Conservation (phyloP, 768 basidiomycete genomes). For the Leccinum obscurum region DNA sequence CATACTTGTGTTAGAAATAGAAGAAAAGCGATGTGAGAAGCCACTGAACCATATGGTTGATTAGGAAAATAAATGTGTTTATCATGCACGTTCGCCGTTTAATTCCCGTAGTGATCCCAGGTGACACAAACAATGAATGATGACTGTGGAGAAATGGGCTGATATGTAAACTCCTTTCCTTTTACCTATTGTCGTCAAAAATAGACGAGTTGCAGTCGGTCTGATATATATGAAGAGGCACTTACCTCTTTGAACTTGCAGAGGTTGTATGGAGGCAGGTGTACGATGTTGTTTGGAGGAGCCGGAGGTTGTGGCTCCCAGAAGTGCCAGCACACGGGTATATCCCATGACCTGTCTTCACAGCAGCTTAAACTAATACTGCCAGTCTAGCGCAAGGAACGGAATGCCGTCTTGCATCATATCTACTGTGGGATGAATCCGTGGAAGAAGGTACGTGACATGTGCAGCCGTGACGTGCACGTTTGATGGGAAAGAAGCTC, state of each 20-base stretch:
- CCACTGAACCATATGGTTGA: constrained; percentile 1
- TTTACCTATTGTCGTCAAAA: not conserved
- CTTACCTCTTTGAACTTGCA: not conserved
- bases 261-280: not conserved
- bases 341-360: not conserved
- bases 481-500: not conserved
- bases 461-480: not conserved
- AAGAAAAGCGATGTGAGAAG: not conserved
- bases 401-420: constrained; percentile 1
- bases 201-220: not conserved
- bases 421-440: not conserved
- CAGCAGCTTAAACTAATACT: not conserved
- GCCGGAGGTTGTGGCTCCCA: not conserved
- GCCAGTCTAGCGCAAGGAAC: not conserved
- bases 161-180: too few relatives aligned
- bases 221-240: not conserved
- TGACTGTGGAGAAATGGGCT: not conserved
- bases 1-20: not conserved
- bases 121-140: not conserved
- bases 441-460: not conserved
- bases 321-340: constrained; percentile 7
- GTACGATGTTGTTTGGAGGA: not conserved
- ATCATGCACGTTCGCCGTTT: constrained; percentile 18
- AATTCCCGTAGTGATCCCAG: not conserved
- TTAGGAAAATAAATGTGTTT: not conserved